Percentiles rank a stretch among this genome's conserved stretches.
Conservation (phyloP, 1,284 basidiomycete species). For the Fomitopsis palustris region DNA sequence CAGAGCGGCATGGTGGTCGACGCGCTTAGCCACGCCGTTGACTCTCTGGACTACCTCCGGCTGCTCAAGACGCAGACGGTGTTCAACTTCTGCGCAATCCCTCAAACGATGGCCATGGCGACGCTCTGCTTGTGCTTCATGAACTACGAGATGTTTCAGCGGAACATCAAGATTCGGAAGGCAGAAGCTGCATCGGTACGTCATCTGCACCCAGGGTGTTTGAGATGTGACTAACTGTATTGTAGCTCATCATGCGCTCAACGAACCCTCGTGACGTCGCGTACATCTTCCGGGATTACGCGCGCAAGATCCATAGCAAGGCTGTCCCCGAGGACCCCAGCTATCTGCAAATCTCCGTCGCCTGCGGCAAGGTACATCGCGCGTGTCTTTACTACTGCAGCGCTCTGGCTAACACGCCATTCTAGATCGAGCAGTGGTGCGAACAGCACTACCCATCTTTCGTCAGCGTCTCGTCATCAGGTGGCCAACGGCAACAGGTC, state of each 20-base stretch:
- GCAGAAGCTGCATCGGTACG: conserved; percentile 81
- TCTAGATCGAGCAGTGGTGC: conserved; percentile 87
- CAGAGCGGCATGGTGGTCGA: conserved; percentile 91
- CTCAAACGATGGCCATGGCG: conserved; percentile 95
- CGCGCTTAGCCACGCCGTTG: conserved; percentile 81
- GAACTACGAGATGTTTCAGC: conserved; percentile 87
- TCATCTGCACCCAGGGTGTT: conserved; percentile 7
- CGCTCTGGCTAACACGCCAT: neutral
- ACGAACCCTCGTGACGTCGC: conserved; percentile 93
- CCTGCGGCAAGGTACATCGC: conserved; percentile 69
- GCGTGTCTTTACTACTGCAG: neutral
- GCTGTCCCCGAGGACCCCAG: conserved; percentile 83
- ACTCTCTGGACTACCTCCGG: conserved; percentile 88
- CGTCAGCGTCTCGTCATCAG: conserved; percentile 45
- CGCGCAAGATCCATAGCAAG: conserved; percentile 81
- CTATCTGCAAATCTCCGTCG: conserved; percentile 78
- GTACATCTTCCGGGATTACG: conserved; percentile 83
- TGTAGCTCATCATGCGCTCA: conserved; percentile 84
- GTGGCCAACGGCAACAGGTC: conserved; percentile 30
- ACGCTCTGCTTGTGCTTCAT: conserved; percentile 91
- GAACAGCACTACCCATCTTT: conserved; percentile 90
- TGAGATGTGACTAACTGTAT: neutral
- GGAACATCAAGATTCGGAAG: conserved; percentile 95
- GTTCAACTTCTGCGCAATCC: conserved; percentile 97
- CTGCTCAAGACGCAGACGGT: conserved; percentile 89